Percentiles rank a stretch among this genome's conserved stretches.
Conservation (phyloP, 2,329 filamentous ascomycete genomes). For the Orbilia oligospora region DNA sequence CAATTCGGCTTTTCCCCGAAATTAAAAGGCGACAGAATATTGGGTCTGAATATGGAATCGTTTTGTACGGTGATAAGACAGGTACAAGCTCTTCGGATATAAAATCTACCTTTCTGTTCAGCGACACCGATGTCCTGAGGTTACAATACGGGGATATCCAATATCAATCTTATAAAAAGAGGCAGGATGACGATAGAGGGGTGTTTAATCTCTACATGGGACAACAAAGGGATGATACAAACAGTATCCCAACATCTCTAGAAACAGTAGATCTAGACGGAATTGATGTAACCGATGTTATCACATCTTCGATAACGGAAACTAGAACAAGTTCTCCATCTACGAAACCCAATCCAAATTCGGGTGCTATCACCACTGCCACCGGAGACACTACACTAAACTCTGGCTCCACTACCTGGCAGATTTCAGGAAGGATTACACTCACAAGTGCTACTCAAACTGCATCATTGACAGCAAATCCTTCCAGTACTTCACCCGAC, state of each 20-base stretch:
- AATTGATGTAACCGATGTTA: not conserved
- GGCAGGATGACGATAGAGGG: not conserved
- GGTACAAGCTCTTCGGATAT: not conserved
- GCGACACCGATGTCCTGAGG: not conserved
- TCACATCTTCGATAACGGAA: not conserved
- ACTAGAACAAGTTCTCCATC: not conserved
- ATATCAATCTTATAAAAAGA: not conserved
- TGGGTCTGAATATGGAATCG: not conserved
- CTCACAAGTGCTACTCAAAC: not conserved
- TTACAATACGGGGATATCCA: not conserved
- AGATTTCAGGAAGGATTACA: not conserved
- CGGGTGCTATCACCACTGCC: not conserved
- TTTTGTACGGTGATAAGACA: not conserved
- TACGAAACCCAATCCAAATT: not conserved
- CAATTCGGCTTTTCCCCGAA: not conserved
- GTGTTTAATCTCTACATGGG: conserved; percentile 12
- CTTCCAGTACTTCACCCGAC: not conserved
- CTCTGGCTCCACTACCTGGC: not conserved
- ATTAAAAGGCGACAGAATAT: conserved; percentile 3
- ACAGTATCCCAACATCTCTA: not conserved
- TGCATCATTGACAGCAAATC: not conserved
- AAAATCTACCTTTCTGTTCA: not conserved
- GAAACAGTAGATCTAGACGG: not conserved
- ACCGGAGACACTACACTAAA: not conserved
- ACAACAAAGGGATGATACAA: not conserved